Evolutionary conservation across 1,139 yeast species (phyloP).

Genomic region (Hansenula lynferdii): DNA sequence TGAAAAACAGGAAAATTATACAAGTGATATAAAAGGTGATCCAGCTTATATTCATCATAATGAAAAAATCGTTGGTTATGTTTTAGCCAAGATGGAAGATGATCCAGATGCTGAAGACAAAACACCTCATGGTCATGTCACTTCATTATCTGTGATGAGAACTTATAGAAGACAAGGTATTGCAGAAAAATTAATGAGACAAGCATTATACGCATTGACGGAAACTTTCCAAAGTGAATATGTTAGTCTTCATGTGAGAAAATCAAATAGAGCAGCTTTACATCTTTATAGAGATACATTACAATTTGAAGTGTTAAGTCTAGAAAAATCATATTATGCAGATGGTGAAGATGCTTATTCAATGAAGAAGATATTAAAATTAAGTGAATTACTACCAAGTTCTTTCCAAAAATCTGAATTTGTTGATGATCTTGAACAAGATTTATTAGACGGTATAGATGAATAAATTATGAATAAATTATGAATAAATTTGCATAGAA

Average conservation of each 20-base stretch:
- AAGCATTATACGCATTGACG: slow-evolving; percentile 70
- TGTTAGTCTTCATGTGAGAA: slow-evolving; percentile 90
- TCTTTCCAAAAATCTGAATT: slow-evolving; percentile 40
- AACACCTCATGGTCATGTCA: slow-evolving; percentile 88
- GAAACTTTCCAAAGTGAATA: slow-evolving; percentile 81
- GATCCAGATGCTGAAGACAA: slow-evolving; percentile 72
- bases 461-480: slow-evolving; percentile 9
- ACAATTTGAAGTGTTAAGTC: slow-evolving; percentile 71
- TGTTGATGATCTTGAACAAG: slow-evolving; percentile 48
- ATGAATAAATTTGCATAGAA: too few relatives aligned
- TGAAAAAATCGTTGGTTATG: slow-evolving; percentile 90
- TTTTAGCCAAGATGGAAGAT: slow-evolving; percentile 94
- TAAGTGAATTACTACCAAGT: slow-evolving; percentile 59
- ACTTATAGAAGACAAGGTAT: slow-evolving; percentile 93
- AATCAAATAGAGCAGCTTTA: slow-evolving; percentile 90
- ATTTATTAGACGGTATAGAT: slow-evolving; percentile 32
- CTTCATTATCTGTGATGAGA: slow-evolving; percentile 92
- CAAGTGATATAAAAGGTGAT: slow-evolving; percentile 32
- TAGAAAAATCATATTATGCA: slow-evolving; percentile 86
- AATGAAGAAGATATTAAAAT: slow-evolving; percentile 65
- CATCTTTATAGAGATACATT: slow-evolving; percentile 88
- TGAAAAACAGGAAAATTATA: slow-evolving; percentile 22
- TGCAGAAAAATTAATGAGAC: slow-evolving; percentile 92
- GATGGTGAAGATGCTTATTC: slow-evolving; percentile 99
- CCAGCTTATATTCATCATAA: slow-evolving; percentile 53